These are phyloP conservation scores for Aspergillus sp. DNA, from an alignment of 2,329 filamentous ascomycete genomes.

Conservation along the genomic window DNA sequence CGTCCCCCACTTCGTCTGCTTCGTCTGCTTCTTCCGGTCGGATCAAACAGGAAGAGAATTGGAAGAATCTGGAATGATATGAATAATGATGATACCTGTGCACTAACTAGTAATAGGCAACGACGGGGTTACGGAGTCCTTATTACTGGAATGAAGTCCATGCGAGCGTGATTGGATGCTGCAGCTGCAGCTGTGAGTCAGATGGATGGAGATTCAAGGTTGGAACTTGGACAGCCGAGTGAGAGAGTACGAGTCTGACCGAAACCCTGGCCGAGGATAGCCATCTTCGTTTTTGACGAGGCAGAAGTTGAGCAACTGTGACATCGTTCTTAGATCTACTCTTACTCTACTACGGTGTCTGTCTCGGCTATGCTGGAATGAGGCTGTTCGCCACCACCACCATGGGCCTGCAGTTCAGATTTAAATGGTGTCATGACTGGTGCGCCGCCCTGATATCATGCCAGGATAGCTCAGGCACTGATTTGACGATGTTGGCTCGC, in stretches of 20 bases:
- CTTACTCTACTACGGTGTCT: not conserved
- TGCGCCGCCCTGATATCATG: not conserved
- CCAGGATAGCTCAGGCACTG: not conserved
- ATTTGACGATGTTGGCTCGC: not conserved
- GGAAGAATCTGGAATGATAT: not conserved
- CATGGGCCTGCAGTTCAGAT: not conserved
- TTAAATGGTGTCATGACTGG: not conserved
- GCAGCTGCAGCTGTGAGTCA: conserved; percentile 15
- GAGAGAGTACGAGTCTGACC: not conserved
- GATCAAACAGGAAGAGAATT: not conserved
- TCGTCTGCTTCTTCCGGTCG: not conserved
- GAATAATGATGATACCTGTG: not conserved
- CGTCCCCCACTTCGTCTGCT: not conserved
- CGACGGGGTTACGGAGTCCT: not conserved
- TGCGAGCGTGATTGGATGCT: conserved; percentile 13
- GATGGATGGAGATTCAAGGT: not conserved
- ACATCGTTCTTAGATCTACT: not conserved
- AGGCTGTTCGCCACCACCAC: conserved; percentile 7
- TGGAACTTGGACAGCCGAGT: not conserved
- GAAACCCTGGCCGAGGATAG: not conserved
- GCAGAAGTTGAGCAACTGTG: not conserved
- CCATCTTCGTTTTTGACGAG: not conserved
- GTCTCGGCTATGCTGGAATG: conserved; percentile 8
- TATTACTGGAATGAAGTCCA: not conserved
- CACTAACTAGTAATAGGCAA: not conserved